These are phyloP conservation scores for Ceratocystis albifundus DNA, from an alignment of 2,329 filamentous ascomycete species.

Conservation along the genomic window DNA sequence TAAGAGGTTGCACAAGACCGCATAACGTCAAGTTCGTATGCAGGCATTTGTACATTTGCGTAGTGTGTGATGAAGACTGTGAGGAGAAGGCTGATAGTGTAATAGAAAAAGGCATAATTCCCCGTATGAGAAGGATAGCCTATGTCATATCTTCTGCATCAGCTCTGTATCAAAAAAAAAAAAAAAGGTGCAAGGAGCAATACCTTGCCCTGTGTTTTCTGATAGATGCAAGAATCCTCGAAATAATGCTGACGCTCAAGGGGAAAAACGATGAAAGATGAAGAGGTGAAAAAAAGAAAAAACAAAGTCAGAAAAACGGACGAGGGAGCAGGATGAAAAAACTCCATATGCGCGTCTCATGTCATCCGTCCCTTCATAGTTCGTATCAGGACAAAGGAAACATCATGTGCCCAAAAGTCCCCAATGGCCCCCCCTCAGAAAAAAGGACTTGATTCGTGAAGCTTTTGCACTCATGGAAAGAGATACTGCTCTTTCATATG, in stretches of 20 bases:
- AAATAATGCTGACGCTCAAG: constrained; percentile 5
- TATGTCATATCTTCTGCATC: not conserved
- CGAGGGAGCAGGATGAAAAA: not conserved
- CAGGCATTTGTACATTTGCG: not conserved
- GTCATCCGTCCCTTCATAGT: not conserved
- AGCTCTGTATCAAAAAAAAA: not conserved
- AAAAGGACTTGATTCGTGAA: not conserved
- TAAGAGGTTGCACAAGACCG: not conserved
- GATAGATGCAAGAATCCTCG: not conserved
- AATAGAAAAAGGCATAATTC: not conserved
- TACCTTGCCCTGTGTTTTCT: constrained; percentile 20
- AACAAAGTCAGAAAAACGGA: not conserved
- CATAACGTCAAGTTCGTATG: not conserved
- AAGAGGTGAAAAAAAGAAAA: constrained; percentile 8
- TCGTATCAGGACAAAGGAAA: not conserved
- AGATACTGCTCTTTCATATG: not conserved
- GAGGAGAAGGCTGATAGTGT: not conserved
- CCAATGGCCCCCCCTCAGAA: not conserved
- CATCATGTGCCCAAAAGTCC: not conserved
- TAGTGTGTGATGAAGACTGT: not conserved
- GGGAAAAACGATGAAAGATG: not conserved
- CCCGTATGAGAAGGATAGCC: not conserved
- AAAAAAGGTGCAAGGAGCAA: constrained; percentile 22
- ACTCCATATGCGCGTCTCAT: not conserved
- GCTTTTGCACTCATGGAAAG: not conserved